Evolutionary conservation across 148 eudicot species (phyloP).

Genomic region (Rhododendron williamsianum): DNA sequence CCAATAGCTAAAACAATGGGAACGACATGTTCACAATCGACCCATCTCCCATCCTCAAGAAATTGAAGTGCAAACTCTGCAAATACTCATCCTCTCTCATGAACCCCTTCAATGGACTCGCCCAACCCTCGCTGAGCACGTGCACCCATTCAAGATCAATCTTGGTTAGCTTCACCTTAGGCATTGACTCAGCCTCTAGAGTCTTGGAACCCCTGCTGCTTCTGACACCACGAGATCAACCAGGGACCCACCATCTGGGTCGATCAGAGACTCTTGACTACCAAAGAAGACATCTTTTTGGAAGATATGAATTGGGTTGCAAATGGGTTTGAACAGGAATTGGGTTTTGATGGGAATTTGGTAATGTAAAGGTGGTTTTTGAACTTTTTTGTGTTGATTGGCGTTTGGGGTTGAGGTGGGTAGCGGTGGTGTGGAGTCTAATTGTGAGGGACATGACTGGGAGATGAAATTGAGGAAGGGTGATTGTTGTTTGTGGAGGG

Average conservation of each 20-base stretch:
- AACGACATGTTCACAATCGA: conserved; percentile 80
- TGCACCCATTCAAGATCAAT: conserved; percentile 94
- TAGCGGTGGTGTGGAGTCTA: conserved; percentile 25
- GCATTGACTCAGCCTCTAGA: conserved; percentile 50
- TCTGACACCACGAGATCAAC: conserved; percentile 63
- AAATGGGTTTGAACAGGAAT: conserved; percentile 24
- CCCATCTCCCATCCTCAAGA: conserved; percentile 60
- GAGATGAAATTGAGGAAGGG: not conserved
- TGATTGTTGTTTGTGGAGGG: conserved; percentile 4
- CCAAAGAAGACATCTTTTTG: conserved; percentile 5
- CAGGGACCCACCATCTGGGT: conserved; percentile 80
- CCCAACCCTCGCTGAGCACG: conserved; percentile 94
- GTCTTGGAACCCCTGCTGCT: conserved; percentile 30
- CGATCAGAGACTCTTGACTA: conserved; percentile 62
- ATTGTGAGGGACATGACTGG: conserved; percentile 42
- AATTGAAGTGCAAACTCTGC: conserved; percentile 90
- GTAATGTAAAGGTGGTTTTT: conserved; percentile 9
- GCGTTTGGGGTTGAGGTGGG: conserved; percentile 12
- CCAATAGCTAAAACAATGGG: conserved; percentile 88
- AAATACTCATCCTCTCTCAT: conserved; percentile 88
- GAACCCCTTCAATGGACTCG: conserved; percentile 78
- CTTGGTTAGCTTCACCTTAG: conserved; percentile 41
- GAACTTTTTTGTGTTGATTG: not conserved
- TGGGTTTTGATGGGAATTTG: conserved; percentile 27
- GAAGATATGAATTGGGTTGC: conserved; percentile 7